Base-by-base conservation (phyloP, 352 stramenopile genomes). In the Pythium vanterpoolii region DNA sequence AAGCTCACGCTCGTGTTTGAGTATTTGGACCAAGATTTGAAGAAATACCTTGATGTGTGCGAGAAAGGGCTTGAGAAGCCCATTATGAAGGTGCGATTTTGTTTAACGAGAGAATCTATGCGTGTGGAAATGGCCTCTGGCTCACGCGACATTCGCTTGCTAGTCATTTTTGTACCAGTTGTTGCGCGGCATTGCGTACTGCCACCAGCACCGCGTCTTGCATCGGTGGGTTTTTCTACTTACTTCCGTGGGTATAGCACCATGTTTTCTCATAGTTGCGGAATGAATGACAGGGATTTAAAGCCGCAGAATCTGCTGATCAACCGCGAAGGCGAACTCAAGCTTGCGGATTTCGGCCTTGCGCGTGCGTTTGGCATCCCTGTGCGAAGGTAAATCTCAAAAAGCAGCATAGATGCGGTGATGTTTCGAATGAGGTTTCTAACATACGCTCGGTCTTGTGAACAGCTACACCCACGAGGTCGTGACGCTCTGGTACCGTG, bases 261-360 rank as follows among this genome's bases (percentile, higher is more conserved):
- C 19, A 48, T n/a, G 18, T 56, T 56, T 33, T 24, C 49, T 50
- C 19, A 30, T 33, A n/a, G 19, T 0, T 45, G 19, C 34, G 2
- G 49, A 59, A 18, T n/a, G n/a, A 27, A 3, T 55, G 10, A 89
- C 86, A 99, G 97, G 19, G 97, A 99, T 74, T 80, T 99, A 30
- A 99, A 99, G 73, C 96, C 96, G 30, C 96, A 99, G 63, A 99
- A 99, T 64, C 67, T 99, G 62, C 81, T 99, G 19, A 98, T 99
- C 74, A 99, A 99, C 74, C 87, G 92, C 10, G 93, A 98, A 63
- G 96, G 96, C 36, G 92, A 98, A 51, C 83, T 99, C 18, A 99
- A 99, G 74, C 85, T 99, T n/a, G 98, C 96, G 16, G 98, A 99
- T 71, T 99, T 99, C 88, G 98, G 98, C 19, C 79, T 99, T n/a